Evolutionary conservation across 2,329 filamentous ascomycete genomes (phyloP).

Genomic region (Knoxdaviesia capensis): DNA sequence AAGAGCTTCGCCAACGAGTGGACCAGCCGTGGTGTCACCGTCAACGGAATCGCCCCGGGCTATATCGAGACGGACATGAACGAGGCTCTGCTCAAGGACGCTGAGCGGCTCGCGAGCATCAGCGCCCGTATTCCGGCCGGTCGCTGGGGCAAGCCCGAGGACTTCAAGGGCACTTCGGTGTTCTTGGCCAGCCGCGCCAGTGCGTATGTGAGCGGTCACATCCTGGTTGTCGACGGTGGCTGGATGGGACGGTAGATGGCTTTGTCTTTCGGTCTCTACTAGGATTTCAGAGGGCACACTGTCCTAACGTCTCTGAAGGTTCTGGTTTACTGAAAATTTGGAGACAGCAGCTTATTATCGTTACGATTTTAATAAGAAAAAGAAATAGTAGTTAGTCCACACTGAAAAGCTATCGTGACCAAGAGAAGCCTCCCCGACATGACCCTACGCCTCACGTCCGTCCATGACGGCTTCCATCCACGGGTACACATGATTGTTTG

Average conservation of each 20-base stretch:
- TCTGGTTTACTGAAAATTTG: neutral
- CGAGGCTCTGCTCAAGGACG: constrained; percentile 54
- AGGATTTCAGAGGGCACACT: too few species aligned
- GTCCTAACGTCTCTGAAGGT: neutral
- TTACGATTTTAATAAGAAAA: neutral
- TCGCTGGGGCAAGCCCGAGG: constrained; percentile 64
- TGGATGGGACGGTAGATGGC: constrained; percentile 63
- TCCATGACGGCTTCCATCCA: constrained; percentile 38
- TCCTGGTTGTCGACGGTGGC: constrained; percentile 70
- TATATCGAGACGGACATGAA: constrained; percentile 97
- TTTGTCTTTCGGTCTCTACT: neutral
- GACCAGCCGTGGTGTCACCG: constrained; percentile 56
- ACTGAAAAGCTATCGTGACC: neutral
- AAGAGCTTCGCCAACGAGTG: constrained; percentile 79
- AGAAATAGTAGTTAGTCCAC: neutral
- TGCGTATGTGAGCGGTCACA: constrained; percentile 63
- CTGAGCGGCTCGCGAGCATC: constrained; percentile 50
- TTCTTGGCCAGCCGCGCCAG: constrained; percentile 61
- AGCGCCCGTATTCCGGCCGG: constrained; percentile 65
- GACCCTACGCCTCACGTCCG: neutral
- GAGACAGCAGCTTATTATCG: neutral
- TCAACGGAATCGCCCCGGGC: constrained; percentile 77
- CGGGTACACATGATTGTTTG: constrained; percentile 34
- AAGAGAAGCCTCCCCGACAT: neutral
- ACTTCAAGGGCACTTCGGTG: constrained; percentile 70